These are phyloP conservation scores for Hypoxylon sp. DNA, from an alignment of 2,329 filamentous ascomycete genomes.

Conservation along the genomic window DNA sequence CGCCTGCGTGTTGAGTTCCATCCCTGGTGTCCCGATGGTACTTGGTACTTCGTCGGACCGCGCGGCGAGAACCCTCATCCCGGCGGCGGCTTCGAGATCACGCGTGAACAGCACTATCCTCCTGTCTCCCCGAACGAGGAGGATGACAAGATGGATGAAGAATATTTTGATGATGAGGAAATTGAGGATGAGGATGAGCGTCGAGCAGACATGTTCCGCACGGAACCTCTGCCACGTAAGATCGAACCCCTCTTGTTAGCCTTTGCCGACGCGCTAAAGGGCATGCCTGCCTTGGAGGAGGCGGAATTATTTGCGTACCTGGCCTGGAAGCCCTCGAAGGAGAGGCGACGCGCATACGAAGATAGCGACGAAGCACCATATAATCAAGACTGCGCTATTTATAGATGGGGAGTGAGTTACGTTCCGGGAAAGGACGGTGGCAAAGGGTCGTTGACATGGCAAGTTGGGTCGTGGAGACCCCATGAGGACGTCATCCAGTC, in stretches of 20 bases:
- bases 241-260: conserved; percentile 42
- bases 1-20: conserved; percentile 44
- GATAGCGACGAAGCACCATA: conserved; percentile 32
- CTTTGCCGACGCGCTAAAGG: conserved; percentile 38
- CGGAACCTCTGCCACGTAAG: conserved; percentile 18
- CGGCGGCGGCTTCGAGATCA: conserved; percentile 40
- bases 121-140: conserved; percentile 34
- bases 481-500: conserved; percentile 32
- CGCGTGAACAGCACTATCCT: conserved; percentile 44
- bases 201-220: conserved; percentile 43
- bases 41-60: conserved; percentile 46
- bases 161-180: conserved; percentile 25
- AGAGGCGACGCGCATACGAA: conserved; percentile 37
- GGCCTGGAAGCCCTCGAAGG: conserved; percentile 38
- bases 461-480: conserved; percentile 43
- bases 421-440: conserved; percentile 32
- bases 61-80: conserved; percentile 41
- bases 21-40: conserved; percentile 42
- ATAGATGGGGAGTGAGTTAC: conserved; percentile 43
- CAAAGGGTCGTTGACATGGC: conserved; percentile 37
- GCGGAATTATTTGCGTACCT: conserved; percentile 42
- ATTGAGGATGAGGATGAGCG: conserved; percentile 30
- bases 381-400: conserved; percentile 32
- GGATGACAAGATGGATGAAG: conserved; percentile 38
- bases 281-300: conserved; percentile 37